phyloP scores from a whole-genome alignment of 495 filamentous ascomycete genomes.

The Evernia prunastri region DNA sequence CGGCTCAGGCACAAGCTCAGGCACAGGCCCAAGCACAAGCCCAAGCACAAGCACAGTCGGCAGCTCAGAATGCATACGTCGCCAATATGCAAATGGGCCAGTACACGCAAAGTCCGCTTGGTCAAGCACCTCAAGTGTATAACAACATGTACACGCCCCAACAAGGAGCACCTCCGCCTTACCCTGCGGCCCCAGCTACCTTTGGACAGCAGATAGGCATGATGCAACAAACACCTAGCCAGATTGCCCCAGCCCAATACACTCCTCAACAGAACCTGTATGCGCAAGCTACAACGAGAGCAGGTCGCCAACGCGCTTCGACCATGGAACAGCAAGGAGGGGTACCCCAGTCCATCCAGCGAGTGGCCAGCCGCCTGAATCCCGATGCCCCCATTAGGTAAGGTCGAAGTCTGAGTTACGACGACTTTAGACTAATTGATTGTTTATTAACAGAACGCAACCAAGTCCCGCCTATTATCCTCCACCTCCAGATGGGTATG shows the following conservation, averaged over 20 bases:
- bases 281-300: conserved; percentile 74
- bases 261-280: conserved; percentile 68
- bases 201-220: conserved; percentile 71
- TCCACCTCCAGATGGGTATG: conserved; percentile 80
- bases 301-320: conserved; percentile 81
- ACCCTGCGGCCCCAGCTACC: conserved; percentile 60
- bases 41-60: conserved; percentile 47
- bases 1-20: conserved; percentile 54
- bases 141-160: conserved; percentile 73
- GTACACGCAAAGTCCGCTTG: conserved; percentile 46
- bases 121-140: conserved; percentile 60
- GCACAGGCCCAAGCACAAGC: conserved; percentile 59
- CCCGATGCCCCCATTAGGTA: conserved; percentile 89
- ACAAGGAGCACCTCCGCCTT: conserved; percentile 77
- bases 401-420: too few relatives aligned
- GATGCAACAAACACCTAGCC: conserved; percentile 56
- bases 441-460: too few relatives aligned
- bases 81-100: conserved; percentile 54
- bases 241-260: conserved; percentile 65
- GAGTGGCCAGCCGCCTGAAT: conserved; percentile 95
- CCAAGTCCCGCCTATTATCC: conserved; percentile 98
- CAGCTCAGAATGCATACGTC: conserved; percentile 46
- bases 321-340: conserved; percentile 91
- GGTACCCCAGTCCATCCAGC: conserved; percentile 85
- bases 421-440: too few relatives aligned